Evolutionary conservation across 805 yeast genomes (phyloP).

Genomic region (Saccharomycopsis javanensis): DNA sequence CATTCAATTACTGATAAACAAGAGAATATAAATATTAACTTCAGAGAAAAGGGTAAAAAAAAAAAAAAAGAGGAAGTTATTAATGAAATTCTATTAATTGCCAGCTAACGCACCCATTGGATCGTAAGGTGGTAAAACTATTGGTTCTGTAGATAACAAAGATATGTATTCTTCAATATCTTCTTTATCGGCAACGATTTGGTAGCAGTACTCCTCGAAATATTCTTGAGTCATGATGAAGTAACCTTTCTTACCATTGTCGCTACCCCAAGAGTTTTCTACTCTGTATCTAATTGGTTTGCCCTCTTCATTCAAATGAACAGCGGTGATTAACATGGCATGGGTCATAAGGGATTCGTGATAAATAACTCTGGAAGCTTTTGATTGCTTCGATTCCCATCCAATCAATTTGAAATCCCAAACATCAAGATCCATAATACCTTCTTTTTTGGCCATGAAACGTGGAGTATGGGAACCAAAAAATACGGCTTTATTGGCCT

Average conservation of each 20-base stretch:
- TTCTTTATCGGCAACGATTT: slow-evolving; percentile 50
- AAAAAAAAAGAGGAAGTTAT: not conserved
- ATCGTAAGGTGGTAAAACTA: slow-evolving; percentile 65
- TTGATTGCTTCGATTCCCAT: slow-evolving; percentile 41
- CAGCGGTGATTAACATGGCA: slow-evolving; percentile 81
- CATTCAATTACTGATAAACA: no score
- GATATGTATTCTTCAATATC: slow-evolving; percentile 37
- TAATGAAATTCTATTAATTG: not conserved
- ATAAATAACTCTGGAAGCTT: slow-evolving; percentile 61
- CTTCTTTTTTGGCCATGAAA: slow-evolving; percentile 52
- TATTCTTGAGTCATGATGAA: slow-evolving; percentile 66
- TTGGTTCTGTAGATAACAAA: slow-evolving; percentile 37
- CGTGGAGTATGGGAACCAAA: slow-evolving; percentile 87
- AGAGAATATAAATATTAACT: not conserved
- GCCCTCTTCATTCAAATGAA: slow-evolving; percentile 56
- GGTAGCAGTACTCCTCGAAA: slow-evolving; percentile 66
- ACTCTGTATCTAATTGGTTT: slow-evolving; percentile 60
- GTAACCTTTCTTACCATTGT: slow-evolving; percentile 56
- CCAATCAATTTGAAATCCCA: slow-evolving; percentile 59
- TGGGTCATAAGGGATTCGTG: slow-evolving; percentile 78
- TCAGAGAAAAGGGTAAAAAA: not conserved
- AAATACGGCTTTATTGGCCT: slow-evolving; percentile 69
- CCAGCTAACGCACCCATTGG: slow-evolving; percentile 69
- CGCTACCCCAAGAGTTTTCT: slow-evolving; percentile 72
- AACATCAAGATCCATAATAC: slow-evolving; percentile 62